Conservation (phyloP, 169 alveolate genomes). For the Babesia bovis region DNA sequence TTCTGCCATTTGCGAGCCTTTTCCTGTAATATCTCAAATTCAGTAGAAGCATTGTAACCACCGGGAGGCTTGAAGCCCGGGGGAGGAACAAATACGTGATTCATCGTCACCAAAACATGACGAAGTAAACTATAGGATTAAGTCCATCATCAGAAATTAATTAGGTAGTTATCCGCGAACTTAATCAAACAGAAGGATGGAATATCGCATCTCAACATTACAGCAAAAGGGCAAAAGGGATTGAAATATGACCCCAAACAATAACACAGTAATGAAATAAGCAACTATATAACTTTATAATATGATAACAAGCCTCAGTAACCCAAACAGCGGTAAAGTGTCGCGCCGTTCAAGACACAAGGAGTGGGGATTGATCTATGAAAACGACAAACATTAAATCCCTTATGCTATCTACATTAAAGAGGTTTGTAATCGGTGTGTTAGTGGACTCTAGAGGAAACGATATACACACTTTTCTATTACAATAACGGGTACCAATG, state of each 20-base stretch:
- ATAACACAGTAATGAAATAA: not conserved
- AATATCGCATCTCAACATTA: slow-evolving; percentile 11
- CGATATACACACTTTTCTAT: too few species aligned
- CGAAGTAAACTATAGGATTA: not conserved
- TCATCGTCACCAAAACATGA: not conserved
- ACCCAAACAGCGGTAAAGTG: not conserved
- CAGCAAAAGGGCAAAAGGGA: slow-evolving; percentile 5
- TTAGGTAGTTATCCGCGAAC: too few species aligned
- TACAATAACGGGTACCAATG: too few species aligned
- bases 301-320: too few species aligned
- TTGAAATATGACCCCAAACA: not conserved
- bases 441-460: too few species aligned
- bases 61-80: slow-evolving; percentile 34
- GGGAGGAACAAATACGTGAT: not conserved
- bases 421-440: too few species aligned
- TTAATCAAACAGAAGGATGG: not conserved
- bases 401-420: too few species aligned
- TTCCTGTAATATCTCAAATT: slow-evolving; percentile 71
- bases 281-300: not conserved
- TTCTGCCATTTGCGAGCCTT: slow-evolving; percentile 71
- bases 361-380: slow-evolving; percentile 18
- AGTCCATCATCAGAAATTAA: not conserved
- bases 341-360: not conserved
- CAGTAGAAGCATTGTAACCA: slow-evolving; percentile 20
- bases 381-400: not conserved